Percentiles rank a stretch among this genome's conserved stretches.
Evolutionary conservation across 1,284 basidiomycete species (phyloP).

Genomic region (Phellopilus nigrolimitatus): DNA sequence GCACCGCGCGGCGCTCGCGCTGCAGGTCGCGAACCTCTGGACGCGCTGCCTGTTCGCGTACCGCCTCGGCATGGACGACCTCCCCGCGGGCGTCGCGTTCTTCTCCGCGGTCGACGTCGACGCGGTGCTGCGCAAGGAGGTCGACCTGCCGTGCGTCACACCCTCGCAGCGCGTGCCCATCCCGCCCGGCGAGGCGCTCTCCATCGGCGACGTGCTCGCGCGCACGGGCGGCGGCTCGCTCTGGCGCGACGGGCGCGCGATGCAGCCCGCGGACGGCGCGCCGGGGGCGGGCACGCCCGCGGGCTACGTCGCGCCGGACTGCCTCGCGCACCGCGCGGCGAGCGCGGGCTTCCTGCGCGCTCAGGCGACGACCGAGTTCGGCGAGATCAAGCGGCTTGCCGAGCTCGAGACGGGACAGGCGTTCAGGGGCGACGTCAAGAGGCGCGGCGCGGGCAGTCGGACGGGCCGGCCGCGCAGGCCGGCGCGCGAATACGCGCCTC

Average conservation of each 20-base stretch:
- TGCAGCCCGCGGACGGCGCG: conserved; percentile 34
- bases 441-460: neutral
- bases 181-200: conserved; percentile 79
- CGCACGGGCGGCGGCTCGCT: conserved; percentile 66
- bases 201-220: conserved; percentile 64
- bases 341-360: conserved; percentile 64
- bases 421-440: neutral
- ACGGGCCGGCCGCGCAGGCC: neutral
- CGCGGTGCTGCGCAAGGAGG: conserved; percentile 89
- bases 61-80: conserved; percentile 91
- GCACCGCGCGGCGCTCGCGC: conserved; percentile 85
- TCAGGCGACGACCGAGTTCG: conserved; percentile 64
- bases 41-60: conserved; percentile 90
- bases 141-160: conserved; percentile 93
- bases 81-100: conserved; percentile 93
- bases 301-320: conserved; percentile 51
- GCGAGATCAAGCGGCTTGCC: conserved; percentile 63
- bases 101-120: conserved; percentile 98
- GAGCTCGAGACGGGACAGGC: conserved; percentile 40
- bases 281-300: conserved; percentile 28
- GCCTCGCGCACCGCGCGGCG: conserved; percentile 56
- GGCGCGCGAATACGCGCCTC: neutral
- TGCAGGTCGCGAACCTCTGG: conserved; percentile 97
- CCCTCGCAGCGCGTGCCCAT: conserved; percentile 86
- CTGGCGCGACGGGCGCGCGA: conserved; percentile 49